Conservation (phyloP, 2,329 filamentous ascomycete species). For the Cladosporium austrohemisphaericum region DNA sequence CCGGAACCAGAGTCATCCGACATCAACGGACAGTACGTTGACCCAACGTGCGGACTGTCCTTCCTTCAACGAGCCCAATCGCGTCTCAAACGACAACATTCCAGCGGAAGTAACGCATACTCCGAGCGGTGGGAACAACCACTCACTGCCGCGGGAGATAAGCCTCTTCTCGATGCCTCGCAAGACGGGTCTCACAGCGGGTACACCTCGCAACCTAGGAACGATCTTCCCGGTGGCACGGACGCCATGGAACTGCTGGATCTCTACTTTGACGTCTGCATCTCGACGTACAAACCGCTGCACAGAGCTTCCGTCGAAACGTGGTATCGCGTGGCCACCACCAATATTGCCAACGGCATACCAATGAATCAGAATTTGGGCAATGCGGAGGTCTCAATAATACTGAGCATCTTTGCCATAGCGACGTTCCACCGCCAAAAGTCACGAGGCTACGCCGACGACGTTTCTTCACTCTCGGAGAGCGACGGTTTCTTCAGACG, state of each 20-base stretch:
- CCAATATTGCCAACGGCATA: constrained; percentile 29
- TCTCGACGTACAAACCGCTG: constrained; percentile 57
- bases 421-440: constrained; percentile 16
- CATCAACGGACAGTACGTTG: constrained; percentile 54
- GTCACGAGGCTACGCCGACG: constrained; percentile 44
- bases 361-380: constrained; percentile 34
- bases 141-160: constrained; percentile 50
- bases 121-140: constrained; percentile 33
- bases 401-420: constrained; percentile 16
- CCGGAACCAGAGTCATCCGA: constrained; percentile 48
- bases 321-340: constrained; percentile 35
- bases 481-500: constrained; percentile 12
- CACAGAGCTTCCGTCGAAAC: constrained; percentile 51
- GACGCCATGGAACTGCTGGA: constrained; percentile 45
- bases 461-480: constrained; percentile 19
- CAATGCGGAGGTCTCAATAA: constrained; percentile 36
- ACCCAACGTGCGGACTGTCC: constrained; percentile 50
- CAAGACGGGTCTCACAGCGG: constrained; percentile 15
- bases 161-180: constrained; percentile 40
- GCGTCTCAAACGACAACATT: constrained; percentile 46
- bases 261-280: constrained; percentile 58
- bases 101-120: constrained; percentile 16
- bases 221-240: constrained; percentile 30
- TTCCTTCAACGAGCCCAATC: constrained; percentile 66
- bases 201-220: background rate